phyloP scores from a whole-genome alignment of 2,329 filamentous ascomycete genomes.

The Colletotrichum liaoningense region DNA sequence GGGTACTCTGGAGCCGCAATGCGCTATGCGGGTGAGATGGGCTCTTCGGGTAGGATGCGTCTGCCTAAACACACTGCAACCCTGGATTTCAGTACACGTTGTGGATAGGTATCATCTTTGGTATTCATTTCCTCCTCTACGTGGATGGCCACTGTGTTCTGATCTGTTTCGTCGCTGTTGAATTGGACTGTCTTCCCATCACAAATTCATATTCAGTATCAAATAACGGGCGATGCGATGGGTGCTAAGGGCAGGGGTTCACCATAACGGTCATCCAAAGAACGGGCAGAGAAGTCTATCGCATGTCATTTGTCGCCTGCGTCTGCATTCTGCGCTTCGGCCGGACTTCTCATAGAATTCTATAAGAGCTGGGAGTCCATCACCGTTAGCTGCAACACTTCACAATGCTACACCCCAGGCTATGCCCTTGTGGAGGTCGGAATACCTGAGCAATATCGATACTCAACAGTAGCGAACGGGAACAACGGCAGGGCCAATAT shows the following conservation, averaged over 20 bases:
- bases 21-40: conserved; percentile 12
- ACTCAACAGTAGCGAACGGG: not conserved
- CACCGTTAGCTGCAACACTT: not conserved
- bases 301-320: not conserved
- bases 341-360: not conserved
- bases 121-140: not conserved
- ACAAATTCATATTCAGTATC: not conserved
- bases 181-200: not conserved
- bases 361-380: not conserved
- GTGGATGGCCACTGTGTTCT: not conserved
- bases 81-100: not conserved
- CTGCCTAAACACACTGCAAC: conserved; percentile 7
- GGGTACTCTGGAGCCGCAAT: not conserved
- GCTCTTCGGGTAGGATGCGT: conserved; percentile 13
- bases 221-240: not conserved
- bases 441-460: not conserved
- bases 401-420: not conserved
- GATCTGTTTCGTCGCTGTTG: not conserved
- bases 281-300: not conserved
- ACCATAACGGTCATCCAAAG: conserved; percentile 22
- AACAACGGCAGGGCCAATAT: conserved; percentile 23
- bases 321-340: not conserved
- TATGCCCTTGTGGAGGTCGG: not conserved
- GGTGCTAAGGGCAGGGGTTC: conserved; percentile 29
- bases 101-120: no score